Evolutionary conservation across 2,329 filamentous ascomycete genomes (phyloP), one percentile per base, ranked within the genome.

Genomic region (Epichloe brachyelytri): DNA sequence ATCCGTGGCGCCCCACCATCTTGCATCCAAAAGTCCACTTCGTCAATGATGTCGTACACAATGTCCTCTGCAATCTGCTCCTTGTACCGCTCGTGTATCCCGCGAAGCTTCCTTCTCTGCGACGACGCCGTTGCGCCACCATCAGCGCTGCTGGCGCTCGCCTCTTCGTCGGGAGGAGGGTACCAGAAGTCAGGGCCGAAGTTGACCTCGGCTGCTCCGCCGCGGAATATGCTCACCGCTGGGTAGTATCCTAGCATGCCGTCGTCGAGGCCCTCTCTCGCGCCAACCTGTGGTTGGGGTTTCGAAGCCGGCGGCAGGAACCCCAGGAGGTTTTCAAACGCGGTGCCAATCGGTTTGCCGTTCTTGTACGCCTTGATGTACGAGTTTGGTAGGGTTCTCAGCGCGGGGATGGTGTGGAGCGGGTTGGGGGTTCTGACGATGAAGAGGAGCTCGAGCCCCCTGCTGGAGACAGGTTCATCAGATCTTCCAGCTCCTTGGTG

Each of bases 61-160:
- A 96, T 75, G 61, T 98, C 93, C 69, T 98, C 93, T 14, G 85
- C 89, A 54, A 98, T 90, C 71, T 97, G 91, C 64, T 98, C 90
- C 53, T 82, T 80, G 67, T 89, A 97, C 34, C 93, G 80, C 55
- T 94, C 86, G 7, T 80, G 78, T 20, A 95, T 72, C 0, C 86
- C 73, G 36, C 79, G 76, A 1, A 83, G 58, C 49, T 59, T 63
- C n/a, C 62, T 61, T 26, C 62, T 51, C 2, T 48, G 56, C 11
- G 54, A 52, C n/a, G 57, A 58, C 19, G 51, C 48, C 43, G 56
- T 57, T 4, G 36, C 17, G 34, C 14, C 11, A 44, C 33, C 10
- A 45, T 51, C 58, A 69, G 79, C 75, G 43, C 77, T 75, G 11
- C 71, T 70, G 49, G 78, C 75, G 11, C 67, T 68, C 15, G 69